These are phyloP conservation scores for Ogataea hybrid DNA, from an alignment of 1,139 yeast genomes.

Conservation along the genomic window DNA sequence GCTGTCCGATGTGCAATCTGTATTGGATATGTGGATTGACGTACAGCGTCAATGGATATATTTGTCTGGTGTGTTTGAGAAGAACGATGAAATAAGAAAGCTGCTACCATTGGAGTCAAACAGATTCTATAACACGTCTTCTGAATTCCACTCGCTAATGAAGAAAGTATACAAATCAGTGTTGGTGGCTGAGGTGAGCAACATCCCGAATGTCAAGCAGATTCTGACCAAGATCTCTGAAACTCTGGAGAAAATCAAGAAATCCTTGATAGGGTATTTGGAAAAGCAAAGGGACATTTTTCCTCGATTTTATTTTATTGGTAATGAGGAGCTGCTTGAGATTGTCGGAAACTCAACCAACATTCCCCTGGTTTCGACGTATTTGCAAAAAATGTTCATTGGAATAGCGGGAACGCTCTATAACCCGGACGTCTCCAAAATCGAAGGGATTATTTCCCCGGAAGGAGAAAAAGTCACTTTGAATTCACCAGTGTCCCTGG, in stretches of 20 bases:
- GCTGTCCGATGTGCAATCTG: conserved; percentile 47
- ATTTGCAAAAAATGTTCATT: conserved; percentile 69
- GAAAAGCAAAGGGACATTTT: conserved; percentile 77
- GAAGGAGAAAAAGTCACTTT: conserved; percentile 63
- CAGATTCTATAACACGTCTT: conserved; percentile 62
- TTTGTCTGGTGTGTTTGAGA: conserved; percentile 72
- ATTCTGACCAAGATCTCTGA: conserved; percentile 54
- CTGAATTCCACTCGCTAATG: conserved; percentile 55
- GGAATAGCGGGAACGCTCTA: conserved; percentile 53
- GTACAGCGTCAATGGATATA: conserved; percentile 91
- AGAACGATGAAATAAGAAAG: conserved; percentile 54
- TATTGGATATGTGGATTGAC: conserved; percentile 76
- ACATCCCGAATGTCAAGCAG: conserved; percentile 50
- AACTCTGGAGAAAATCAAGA: conserved; percentile 55
- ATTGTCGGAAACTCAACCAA: conserved; percentile 69
- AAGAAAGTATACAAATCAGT: conserved; percentile 50
- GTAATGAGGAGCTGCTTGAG: conserved; percentile 86
- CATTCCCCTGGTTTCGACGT: conserved; percentile 50
- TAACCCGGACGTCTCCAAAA: conserved; percentile 28
- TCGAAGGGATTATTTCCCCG: conserved; percentile 53
- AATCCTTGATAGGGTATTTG: conserved; percentile 72
- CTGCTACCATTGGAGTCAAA: conserved; percentile 70
- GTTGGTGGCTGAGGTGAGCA: conserved; percentile 56
- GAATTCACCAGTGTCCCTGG: conserved; percentile 43
- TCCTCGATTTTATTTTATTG: conserved; percentile 84